phyloP scores from a whole-genome alignment of 192 early-diverging fungal species.

The Geranomyces michiganensis region DNA sequence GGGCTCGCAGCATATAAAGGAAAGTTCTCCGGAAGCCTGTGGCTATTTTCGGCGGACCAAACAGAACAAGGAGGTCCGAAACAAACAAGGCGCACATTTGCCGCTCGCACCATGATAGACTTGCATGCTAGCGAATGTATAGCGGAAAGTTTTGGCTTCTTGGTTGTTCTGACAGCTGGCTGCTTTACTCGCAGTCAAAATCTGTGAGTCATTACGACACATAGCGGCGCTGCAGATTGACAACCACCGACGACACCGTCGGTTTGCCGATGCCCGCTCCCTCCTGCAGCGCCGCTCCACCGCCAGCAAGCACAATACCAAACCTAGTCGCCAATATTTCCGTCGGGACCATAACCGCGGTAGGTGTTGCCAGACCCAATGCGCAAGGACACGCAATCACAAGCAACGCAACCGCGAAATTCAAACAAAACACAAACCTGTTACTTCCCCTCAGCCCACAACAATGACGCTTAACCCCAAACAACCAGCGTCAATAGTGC shows the following conservation, averaged over 20 bases:
- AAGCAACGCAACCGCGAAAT: conserved; percentile 78
- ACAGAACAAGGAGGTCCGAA: no score
- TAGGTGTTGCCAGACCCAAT: conserved; percentile 93
- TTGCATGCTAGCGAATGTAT: no score
- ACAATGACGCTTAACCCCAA: conserved; percentile 72
- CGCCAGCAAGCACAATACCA: conserved; percentile 87
- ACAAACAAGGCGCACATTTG: no score
- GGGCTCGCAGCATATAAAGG: no score
- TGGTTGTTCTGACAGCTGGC: no score
- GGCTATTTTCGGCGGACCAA: no score
- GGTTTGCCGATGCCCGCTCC: conserved; percentile 69
- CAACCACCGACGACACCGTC: conserved; percentile 35
- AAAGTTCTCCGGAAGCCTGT: no score
- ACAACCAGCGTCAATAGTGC: conserved; percentile 70
- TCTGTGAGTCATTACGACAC: no score
- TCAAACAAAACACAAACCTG: conserved; percentile 25
- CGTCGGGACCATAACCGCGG: conserved; percentile 98
- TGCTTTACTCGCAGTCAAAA: no score
- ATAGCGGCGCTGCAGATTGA: no score
- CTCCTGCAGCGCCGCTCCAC: conserved; percentile 73
- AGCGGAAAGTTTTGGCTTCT: no score
- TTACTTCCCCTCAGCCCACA: not conserved
- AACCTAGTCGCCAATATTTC: conserved; percentile 91
- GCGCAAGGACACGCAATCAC: conserved; percentile 98
- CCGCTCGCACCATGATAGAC: no score